Base-by-base conservation (phyloP, 495 filamentous ascomycete genomes). In the Acidiella bohemica region DNA sequence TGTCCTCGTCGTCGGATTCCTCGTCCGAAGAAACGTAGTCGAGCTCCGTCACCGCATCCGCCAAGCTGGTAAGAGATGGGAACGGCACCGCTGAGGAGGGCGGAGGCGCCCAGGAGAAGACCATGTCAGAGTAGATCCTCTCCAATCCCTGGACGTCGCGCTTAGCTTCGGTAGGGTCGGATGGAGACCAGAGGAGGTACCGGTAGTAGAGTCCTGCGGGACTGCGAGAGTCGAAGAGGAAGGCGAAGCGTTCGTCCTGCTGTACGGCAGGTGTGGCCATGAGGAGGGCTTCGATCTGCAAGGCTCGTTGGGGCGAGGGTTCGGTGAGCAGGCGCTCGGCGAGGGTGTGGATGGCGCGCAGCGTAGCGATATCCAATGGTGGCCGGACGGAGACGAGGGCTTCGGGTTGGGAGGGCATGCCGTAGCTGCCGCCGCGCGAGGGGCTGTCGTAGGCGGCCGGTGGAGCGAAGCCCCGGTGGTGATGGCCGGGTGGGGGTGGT, bases 21-120 rank as follows among this genome's bases (percentile, higher is more conserved):
- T 93, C 85, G 19, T 93, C 88, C 0, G 77, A 83, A 0, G 83
- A 86, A 53, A 85, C 71, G 56, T 92, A 94, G 42, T 92, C 85
- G 0, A 79, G 67, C 39, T 90, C 81, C 3, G 77, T 79, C 4
- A 87, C 72, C 49, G 93, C 79, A 45, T 92, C 78, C 14, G 80
- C 74, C 6, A 93, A 57, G 0, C 59, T 59, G 1, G 84, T 86
- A 14, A 70, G 67, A 47, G 81, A 84, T 53, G 90, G 81, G 51
- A 80, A 93, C 16, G 71, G 68, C 12, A 88, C 62, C 14, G 62
- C 60, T 36, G 64, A 64, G 32, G 81, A 74, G 1, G 84, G 82
- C n/a, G n/a, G n/a, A n/a, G 67, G 57, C 21, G 71, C 65, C 84
- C 84, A 94, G 26, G 64, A 66, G 31, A 80, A 65, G 32, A 71